Base-by-base conservation (phyloP, 805 yeast genomes). In the Groenewaldozyma salmanticensis region DNA sequence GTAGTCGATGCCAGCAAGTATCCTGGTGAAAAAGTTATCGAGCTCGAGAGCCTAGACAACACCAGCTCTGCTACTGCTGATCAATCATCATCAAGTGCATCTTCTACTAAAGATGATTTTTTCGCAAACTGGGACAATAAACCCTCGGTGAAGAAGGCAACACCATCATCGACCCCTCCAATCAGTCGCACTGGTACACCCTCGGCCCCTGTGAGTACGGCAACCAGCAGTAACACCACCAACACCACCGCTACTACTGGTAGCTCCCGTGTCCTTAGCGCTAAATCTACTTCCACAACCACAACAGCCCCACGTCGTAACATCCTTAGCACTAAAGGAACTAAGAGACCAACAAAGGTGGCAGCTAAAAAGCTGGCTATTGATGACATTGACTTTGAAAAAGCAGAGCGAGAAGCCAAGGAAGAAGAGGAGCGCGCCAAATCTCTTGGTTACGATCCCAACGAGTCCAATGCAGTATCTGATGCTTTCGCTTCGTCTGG, bases 61-160 rank as follows among this genome's bases (percentile, higher is more conserved):
- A n/a, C 40, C 36, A 7, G 21, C 19, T 19, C 27, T 21, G 17
- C 31, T n/a, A 17, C 33, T 9, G n/a, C 27, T 13, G 22, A 16
- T 9, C 20, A 16, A 7, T 43, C 38, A 9, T 27, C 29, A 11
- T n/a, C 40, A 9, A 19, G 27, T 11, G 36, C 43, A 19, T 21
- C 51, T 19, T 37, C 48, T 20, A 42, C 58, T n/a, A 56, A 65
- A 20, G 95, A 87, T 60, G 96, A 86, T 62, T 92, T 92, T 61
- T 92, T 92, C 64, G 74, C 92, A 40, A 80, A 77, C 57, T 88
- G 95, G 92, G 85, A 84, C 43, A n/a, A n/a, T n/a, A 85, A 85
- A 55, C 86, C 95, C n/a, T 62, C 67, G 34, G 62, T 62, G 33
- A 53, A 54, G 38, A 52, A 53, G 39, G 52, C 64, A 11, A 50